Conservation (phyloP, 768 basidiomycete genomes). For the Podaxis sp. region DNA sequence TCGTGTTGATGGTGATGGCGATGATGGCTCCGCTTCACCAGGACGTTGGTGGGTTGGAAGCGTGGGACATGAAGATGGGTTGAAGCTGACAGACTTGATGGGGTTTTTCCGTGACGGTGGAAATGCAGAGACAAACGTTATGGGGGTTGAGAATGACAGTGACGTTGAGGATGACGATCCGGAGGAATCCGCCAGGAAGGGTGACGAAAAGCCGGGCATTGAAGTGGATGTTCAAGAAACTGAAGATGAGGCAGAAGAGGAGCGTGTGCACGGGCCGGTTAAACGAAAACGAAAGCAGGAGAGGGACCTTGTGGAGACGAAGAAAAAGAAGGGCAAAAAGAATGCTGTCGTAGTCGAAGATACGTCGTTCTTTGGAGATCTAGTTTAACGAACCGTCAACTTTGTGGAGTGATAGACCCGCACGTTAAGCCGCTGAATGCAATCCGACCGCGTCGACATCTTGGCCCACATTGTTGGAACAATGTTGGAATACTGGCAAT, state of each 20-base stretch:
- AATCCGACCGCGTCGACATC: background rate
- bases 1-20: constrained; percentile 21
- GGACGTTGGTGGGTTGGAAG: constrained; percentile 85
- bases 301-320: constrained; percentile 45
- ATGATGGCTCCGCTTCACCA: constrained; percentile 17
- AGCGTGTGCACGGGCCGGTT: constrained; percentile 31
- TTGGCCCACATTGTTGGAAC: background rate
- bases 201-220: constrained; percentile 12
- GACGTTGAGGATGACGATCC: constrained; percentile 25
- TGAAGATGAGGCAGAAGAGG: constrained; percentile 23
- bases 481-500: background rate
- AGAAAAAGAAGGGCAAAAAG: constrained; percentile 58
- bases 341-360: constrained; percentile 58
- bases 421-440: background rate
- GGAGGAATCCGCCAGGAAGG: constrained; percentile 17
- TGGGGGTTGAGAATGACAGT: constrained; percentile 26
- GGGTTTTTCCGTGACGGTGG: constrained; percentile 59
- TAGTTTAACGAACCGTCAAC: constrained; percentile 35
- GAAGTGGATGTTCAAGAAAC: constrained; percentile 14
- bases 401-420: background rate
- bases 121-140: constrained; percentile 31
- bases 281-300: constrained; percentile 61
- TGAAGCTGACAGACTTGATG: constrained; percentile 83
- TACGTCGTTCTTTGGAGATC: constrained; percentile 61
- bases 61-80: constrained; percentile 83